A percentile compares a stretch with the other conserved stretches of the same genome.
Evolutionary conservation across 306 rosid genomes (phyloP).

Genomic region (Astragalus glycyphyllos): DNA sequence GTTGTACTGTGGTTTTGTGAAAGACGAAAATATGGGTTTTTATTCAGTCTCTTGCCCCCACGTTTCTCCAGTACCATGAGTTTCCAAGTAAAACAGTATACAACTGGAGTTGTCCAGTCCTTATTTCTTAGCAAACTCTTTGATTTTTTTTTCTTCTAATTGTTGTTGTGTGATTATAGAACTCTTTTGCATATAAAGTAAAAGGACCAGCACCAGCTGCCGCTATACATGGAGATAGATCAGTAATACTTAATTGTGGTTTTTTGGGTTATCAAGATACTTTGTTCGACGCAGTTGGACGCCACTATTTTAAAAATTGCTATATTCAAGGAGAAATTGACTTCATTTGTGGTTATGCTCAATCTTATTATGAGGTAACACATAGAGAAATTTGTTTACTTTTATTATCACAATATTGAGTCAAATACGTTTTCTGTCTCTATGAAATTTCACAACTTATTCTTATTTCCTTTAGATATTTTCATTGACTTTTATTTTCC

Average conservation of each 20-base stretch:
- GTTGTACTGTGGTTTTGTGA: too few species aligned
- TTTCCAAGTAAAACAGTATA: too few species aligned
- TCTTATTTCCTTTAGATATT: too few species aligned
- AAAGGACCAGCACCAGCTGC: not conserved
- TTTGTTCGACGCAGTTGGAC: not conserved
- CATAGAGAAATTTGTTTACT: not conserved
- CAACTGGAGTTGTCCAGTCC: too few species aligned
- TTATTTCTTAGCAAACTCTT: too few species aligned
- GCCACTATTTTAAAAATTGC: conserved; percentile 16
- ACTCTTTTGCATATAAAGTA: not conserved
- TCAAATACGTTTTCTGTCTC: too few species aligned
- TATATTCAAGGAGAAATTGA: conserved; percentile 28
- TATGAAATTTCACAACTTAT: too few species aligned
- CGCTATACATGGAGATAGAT: not conserved
- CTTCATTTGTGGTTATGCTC: conserved; percentile 2
- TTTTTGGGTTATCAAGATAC: conserved; percentile 20
- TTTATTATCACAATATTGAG: too few species aligned
- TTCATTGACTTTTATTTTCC: too few species aligned
- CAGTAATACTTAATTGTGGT: not conserved
- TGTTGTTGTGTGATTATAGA: not conserved
- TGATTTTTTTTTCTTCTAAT: not conserved
- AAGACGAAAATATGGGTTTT: too few species aligned
- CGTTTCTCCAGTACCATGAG: too few species aligned
- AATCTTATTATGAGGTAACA: conserved; percentile 15
- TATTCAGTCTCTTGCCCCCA: too few species aligned